Base-by-base conservation (phyloP, 2,329 filamentous ascomycete genomes). In the Sclerotinia borealis region DNA sequence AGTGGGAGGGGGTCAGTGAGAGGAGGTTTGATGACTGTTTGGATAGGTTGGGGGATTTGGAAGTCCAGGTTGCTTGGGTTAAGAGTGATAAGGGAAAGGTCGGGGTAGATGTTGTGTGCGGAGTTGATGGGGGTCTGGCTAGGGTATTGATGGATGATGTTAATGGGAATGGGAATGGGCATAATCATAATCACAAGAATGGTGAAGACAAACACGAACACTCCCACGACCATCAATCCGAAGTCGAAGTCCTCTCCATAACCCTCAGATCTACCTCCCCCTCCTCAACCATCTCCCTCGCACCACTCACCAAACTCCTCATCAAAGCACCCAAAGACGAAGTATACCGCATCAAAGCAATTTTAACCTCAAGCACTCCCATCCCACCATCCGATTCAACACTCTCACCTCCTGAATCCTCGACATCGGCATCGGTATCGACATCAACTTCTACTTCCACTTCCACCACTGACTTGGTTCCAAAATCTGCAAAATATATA, bases 241-340 rank as follows among this genome's bases (percentile, higher is more conserved):
- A 98, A 77, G 92, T 98, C 29, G 93, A 98, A 74, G 93, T 97
- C 3, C 79, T 98, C 1, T 96, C 91, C 2, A 81, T 96, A n/a
- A 86, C 88, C 8, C 77, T 96, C 49, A 56, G 22, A 17, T 54
- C 59, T 15, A 25, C 49, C 3, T 43, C 41, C 13, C 22, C 50
- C 10, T 51, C 37, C 7, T 55, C 49, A 37, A 9, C 49, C 29
- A 19, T 62, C 19, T 56, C 59, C 31, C 37, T 55, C 39, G 17
- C 50, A 25, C 2, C 59, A 1, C 59, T 62, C 59, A 43, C n/a
- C 17, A 62, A 62, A 11, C 79, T 98, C 2, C 82, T 98, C 37
- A 80, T 82, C 52, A 77, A 85, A 0, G 90, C 93, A 0, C 90
- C 92, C 0, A 96, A 96, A 74, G 95, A 99, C 68, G 93, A 98